Evolutionary conservation across 305 asterid genomes (phyloP), one percentile per base, ranked within the genome.

Genomic region (Solanum hybrid): DNA sequence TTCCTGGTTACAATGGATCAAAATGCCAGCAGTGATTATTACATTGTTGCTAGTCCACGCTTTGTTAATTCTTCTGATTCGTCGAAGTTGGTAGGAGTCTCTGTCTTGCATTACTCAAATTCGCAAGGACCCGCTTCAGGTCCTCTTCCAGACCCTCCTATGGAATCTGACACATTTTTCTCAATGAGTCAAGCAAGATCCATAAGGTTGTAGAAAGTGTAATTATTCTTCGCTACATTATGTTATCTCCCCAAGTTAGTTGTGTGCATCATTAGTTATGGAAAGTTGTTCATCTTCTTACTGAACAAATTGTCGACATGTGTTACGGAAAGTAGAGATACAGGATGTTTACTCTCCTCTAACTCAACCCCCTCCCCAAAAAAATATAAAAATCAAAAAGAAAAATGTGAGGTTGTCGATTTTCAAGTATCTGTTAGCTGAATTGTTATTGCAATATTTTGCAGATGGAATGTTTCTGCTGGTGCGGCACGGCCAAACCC

Each of bases 401-500:
- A 19, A 60, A 60, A 27, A 15, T 37, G 24, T 0, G 89, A 38
- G 32, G n/a, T 87, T 38, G 22, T 87, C 69, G 29, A 32, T 66
- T 38, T 24, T 81, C 32, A 82, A 89, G 45, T 34, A 38, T 88
- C 69, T 86, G 86, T 35, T 75, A 56, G 76, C 93, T 92, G 88
- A 92, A 35, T 89, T 73, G 6, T 90, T 82, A 51, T 72, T 75
- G 78, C 90, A 77, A 22, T 92, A 82, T 75, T 82, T 32, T 88
- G 66, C 91, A 96, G 99, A 92, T 93, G 93, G 98, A 97, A 97
- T 86, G 93, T 94, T 87, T 92, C 99, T 86, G 95, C 99, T 93
- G 95, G 98, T 78, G 99, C 98, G 77, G 99, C 99, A 76, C 97
- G 99, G 14, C 99, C 99, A 26, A 97, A 97, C 87, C 99, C 99